Evolutionary conservation across 306 rosid genomes (phyloP), one percentile per base, ranked within the genome.

Genomic region (Rosa rugosa): DNA sequence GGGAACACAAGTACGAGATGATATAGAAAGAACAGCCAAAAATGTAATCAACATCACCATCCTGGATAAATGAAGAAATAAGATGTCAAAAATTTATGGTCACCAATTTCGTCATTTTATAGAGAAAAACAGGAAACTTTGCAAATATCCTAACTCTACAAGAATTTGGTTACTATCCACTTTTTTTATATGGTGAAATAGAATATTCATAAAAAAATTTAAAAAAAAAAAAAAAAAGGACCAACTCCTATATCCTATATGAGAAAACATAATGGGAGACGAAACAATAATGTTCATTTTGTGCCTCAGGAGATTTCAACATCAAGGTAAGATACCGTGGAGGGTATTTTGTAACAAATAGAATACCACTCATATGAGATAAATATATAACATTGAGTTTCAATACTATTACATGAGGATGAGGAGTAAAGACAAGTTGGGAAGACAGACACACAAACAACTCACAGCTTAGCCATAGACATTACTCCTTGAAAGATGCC

Each of bases 391-490:
- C 2, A 0, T n/a, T 54, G n/a, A 40, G 12, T 44, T 62, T 44
- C n/a, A 60, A 17, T 4, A 75, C 56, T 75, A 11, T 44, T 44
- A 49, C 60, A 75, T 64, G 44, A 45, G 59, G 71, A 42, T 22
- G 34, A n/a, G 40, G 45, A 75, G 38, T 22, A 45, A 27, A 67
- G 49, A 47, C 14, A 65, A 45, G 22, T 20, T 47, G 8, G 47
- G 17, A 65, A 13, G 41, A 76, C 69, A 57, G 12, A 75, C 9
- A 77, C 36, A 68, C 13, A 12, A 42, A 68, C 65, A 71, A 84
- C 99, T 90, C 85, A 96, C 98, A 85, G 85, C 87, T 96, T 96
- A 82, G 92, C 82, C 98, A 96, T 96, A 76, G 97, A 90, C 50
- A 93, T 84, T 40, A 96, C 86, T 82, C 99, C 99, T 75, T 90